phyloP scores from a whole-genome alignment of 2,329 filamentous ascomycete species.

The Coniosporium tulheliwenetii region DNA sequence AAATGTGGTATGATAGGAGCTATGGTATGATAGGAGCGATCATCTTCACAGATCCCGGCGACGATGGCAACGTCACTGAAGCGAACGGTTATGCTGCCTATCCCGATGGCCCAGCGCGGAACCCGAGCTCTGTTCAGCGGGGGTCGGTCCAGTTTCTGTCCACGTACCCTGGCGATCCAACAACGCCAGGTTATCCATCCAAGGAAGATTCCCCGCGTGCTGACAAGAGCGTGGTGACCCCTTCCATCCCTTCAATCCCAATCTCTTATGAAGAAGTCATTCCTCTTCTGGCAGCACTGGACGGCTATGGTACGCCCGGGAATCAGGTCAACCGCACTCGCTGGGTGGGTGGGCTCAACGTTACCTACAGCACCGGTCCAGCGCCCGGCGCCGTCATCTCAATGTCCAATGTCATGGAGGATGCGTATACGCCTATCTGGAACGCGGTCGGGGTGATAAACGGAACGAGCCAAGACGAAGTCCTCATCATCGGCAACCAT shows the following conservation, averaged over 20 bases:
- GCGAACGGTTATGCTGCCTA: constrained; percentile 67
- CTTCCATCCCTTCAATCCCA: constrained; percentile 78
- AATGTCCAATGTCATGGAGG: constrained; percentile 33
- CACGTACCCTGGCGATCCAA: constrained; percentile 51
- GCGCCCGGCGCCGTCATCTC: constrained; percentile 51
- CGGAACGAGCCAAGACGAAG: constrained; percentile 69
- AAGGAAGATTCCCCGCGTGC: constrained; percentile 73
- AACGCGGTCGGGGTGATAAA: constrained; percentile 89
- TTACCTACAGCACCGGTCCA: constrained; percentile 73
- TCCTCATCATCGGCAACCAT: constrained; percentile 83
- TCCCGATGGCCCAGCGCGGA: constrained; percentile 70
- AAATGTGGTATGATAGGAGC: constrained; percentile 40
- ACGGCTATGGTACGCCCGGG: constrained; percentile 64
- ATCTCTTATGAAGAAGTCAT: constrained; percentile 80
- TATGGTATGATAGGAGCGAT: constrained; percentile 74
- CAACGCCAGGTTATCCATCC: constrained; percentile 85
- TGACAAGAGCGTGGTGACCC: constrained; percentile 53
- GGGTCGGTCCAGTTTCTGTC: constrained; percentile 57
- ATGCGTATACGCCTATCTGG: constrained; percentile 34
- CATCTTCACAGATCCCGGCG: constrained; percentile 77
- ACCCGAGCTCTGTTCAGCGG: constrained; percentile 79
- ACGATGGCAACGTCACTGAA: constrained; percentile 70
- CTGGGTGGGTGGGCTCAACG: constrained; percentile 54
- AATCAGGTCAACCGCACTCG: constrained; percentile 35
- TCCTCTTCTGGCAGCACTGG: constrained; percentile 77